Base-by-base conservation (phyloP, 495 filamentous ascomycete genomes). In the Extremus antarcticus region DNA sequence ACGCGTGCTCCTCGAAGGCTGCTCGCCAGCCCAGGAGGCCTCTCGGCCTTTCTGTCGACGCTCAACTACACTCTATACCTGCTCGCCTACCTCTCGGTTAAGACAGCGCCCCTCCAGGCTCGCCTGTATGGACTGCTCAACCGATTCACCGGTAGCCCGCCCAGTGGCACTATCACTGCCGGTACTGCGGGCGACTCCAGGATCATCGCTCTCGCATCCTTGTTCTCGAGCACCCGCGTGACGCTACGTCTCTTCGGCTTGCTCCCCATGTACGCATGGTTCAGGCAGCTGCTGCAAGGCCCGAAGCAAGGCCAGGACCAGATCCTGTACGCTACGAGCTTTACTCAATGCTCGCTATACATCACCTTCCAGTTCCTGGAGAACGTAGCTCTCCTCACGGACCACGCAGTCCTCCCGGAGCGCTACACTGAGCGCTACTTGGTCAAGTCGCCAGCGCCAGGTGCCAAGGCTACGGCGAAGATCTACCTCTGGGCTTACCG, bases 11-110 rank as follows among this genome's bases (percentile, higher is more conserved):
- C 13, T 24, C 9, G 13, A 40, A 70, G 67, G 59, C 51, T 70
- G 25, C 55, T 70, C 23, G 61, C 64, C 22, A 59, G 38, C 47
- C 67, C 67, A 20, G 65, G 67, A 55, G 67, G 67, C 52, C 65
- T 70, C 54, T 57, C 47, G 53, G 32, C 67, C 43, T 64, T 68
- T 61, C 65, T 70, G 55, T 65, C 61, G 32, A 68, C 67, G 53
- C 59, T 65, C 51, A 70, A 68, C 60, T 70, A 70, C 58, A 63
- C 62, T 51, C 64, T 70, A 54, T 70, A 70, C 60, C 60, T 68
- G 21, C 61, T 67, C 51, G 65, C 67, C 19, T 66, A 65, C 62
- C 62, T 68, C 38, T 56, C 66, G 47, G 47, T 65, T 35, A 59
- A 60, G 23, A 50, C 63, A 39, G 55, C 57, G 25, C 49, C 57